Conservation (phyloP, 176 grass and related monocot species). For the Panicum miliaceum region DNA sequence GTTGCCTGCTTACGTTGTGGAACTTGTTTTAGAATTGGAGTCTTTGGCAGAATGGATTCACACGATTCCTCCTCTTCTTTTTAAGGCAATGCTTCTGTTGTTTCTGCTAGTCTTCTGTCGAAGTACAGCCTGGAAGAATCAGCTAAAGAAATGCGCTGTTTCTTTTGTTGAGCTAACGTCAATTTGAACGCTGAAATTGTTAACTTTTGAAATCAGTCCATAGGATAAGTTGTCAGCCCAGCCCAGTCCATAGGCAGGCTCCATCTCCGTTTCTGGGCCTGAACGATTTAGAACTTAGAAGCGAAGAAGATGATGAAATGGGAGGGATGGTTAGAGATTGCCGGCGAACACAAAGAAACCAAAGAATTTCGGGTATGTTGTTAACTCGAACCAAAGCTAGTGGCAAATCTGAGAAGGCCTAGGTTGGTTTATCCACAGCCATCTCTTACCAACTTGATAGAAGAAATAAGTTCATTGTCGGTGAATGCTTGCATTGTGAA, state of each 20-base stretch:
- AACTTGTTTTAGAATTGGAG: too few species aligned
- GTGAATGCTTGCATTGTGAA: not conserved
- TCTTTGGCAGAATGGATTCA: not conserved
- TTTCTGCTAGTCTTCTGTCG: not conserved
- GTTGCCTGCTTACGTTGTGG: not conserved
- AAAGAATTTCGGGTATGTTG: not conserved
- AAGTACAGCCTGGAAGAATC: not conserved
- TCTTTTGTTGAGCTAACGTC: not conserved
- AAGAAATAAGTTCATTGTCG: not conserved
- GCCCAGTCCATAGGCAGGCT: too few species aligned
- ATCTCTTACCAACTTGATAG: not conserved
- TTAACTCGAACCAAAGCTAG: too few species aligned
- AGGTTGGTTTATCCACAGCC: too few species aligned
- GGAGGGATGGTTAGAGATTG: not conserved
- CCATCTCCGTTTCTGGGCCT: not conserved
- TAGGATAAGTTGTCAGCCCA: slow-evolving; percentile 12
- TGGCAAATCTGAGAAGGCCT: too few species aligned
- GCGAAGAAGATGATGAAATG: not conserved
- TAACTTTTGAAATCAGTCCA: slow-evolving; percentile 7
- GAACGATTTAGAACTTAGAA: not conserved
- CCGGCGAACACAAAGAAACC: not conserved
- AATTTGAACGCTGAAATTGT: not conserved
- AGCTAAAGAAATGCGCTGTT: not conserved
- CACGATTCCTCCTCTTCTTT: not conserved
- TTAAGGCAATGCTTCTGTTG: not conserved